phyloP scores from a whole-genome alignment of 2,329 filamentous ascomycete genomes.

The Fusarium sambucinum region DNA sequence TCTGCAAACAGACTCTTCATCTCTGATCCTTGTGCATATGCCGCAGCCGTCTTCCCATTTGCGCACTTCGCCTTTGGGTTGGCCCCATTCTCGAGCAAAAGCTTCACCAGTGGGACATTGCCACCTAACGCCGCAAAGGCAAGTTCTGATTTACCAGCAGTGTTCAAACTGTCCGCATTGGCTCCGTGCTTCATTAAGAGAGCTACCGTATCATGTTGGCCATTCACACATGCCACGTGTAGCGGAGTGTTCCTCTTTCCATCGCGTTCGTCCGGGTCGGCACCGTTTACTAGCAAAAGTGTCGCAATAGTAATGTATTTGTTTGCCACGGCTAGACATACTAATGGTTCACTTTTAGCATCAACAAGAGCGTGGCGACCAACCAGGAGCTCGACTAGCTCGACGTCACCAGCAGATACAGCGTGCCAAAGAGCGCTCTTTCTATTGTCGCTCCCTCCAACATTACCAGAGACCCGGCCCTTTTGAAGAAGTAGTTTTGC shows the following conservation, averaged over 20 bases:
- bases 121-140: background rate
- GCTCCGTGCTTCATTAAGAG: background rate
- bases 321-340: background rate
- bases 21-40: constrained; percentile 1
- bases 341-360: fast-evolving
- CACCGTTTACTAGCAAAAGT: fast-evolving
- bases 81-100: constrained; percentile 3
- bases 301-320: fast-evolving
- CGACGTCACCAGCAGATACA: fast-evolving
- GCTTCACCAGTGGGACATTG: background rate
- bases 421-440: background rate
- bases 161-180: background rate
- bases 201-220: background rate
- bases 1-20: background rate
- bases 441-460: fast-evolving
- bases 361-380: background rate
- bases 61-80: constrained; percentile 10
- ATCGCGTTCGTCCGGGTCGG: background rate
- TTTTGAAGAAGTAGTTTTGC: background rate
- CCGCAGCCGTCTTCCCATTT: constrained; percentile 9
- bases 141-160: background rate
- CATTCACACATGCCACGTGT: background rate
- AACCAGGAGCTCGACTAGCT: background rate
- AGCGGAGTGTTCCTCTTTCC: background rate
- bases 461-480: background rate